A percentile compares a stretch with the other conserved stretches of the same genome.
Conservation (phyloP, 768 basidiomycete species). For the Glaciozyma martinii region DNA sequence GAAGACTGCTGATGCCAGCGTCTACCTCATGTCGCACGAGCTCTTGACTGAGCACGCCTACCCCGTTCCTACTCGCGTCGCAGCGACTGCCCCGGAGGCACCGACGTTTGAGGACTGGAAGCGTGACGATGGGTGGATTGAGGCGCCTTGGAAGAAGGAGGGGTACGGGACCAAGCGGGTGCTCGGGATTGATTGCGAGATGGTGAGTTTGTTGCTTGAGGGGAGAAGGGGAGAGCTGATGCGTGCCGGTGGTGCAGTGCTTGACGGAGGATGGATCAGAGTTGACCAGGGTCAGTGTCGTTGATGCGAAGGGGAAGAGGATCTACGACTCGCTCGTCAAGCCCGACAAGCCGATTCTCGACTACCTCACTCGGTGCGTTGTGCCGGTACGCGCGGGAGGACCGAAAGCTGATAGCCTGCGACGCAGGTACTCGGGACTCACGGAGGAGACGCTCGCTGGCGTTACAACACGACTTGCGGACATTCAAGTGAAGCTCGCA, state of each 20-base stretch:
- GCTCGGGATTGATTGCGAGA: conserved; percentile 90
- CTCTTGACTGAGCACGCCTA: conserved; percentile 96
- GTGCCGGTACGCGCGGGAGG: no score
- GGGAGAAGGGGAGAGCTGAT: neutral
- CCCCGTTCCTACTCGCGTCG: conserved; percentile 58
- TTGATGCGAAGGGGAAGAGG: conserved; percentile 67
- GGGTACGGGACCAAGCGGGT: conserved; percentile 41
- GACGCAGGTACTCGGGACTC: conserved; percentile 78
- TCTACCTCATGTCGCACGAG: conserved; percentile 65
- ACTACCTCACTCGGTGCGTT: conserved; percentile 80
- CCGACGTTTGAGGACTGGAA: conserved; percentile 29
- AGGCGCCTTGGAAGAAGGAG: conserved; percentile 53
- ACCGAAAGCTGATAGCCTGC: neutral
- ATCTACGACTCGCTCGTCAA: conserved; percentile 85
- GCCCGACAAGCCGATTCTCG: conserved; percentile 69
- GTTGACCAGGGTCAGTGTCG: conserved; percentile 71
- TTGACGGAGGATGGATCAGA: conserved; percentile 82
- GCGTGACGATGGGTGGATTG: conserved; percentile 58
- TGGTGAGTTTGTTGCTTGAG: conserved; percentile 50
- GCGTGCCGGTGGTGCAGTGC: conserved; percentile 60
- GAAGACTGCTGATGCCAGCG: conserved; percentile 48
- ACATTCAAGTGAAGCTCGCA: conserved; percentile 64
- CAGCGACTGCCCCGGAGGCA: conserved; percentile 42
- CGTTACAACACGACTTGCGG: conserved; percentile 66
- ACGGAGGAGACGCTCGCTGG: conserved; percentile 60